Evolutionary conservation across 2,329 filamentous ascomycete genomes (phyloP).

Genomic region (Atkinsonella hypoxylon): DNA sequence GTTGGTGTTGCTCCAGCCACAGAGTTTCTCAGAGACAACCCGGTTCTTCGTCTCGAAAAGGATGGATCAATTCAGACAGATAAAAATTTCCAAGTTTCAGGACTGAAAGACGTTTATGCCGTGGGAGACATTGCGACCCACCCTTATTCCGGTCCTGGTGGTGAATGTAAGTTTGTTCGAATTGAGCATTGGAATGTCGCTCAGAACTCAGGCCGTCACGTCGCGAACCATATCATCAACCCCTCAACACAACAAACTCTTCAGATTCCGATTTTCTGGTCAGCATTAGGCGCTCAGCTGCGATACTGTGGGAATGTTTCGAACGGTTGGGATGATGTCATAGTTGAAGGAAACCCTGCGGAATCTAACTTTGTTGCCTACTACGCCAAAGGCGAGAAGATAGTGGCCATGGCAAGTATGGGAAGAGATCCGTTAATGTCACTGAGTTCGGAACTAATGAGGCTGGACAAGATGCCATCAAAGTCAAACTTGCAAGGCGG

Average conservation of each 20-base stretch:
- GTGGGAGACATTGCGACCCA: slow-evolving; percentile 93
- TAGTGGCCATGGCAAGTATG: slow-evolving; percentile 88
- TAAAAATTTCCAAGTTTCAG: slow-evolving; percentile 64
- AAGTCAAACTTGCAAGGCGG: slow-evolving; percentile 66
- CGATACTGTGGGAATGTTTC: slow-evolving; percentile 83
- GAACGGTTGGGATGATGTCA: slow-evolving; percentile 74
- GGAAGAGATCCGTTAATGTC: slow-evolving; percentile 76
- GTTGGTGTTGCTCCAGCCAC: slow-evolving; percentile 83
- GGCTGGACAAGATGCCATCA: slow-evolving; percentile 64
- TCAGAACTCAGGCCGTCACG: slow-evolving; percentile 77
- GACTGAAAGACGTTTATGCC: slow-evolving; percentile 75
- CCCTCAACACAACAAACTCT: slow-evolving; percentile 46
- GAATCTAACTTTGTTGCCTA: slow-evolving; percentile 79
- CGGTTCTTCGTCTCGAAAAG: slow-evolving; percentile 55
- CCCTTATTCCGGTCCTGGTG: slow-evolving; percentile 84
- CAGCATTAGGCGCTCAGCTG: slow-evolving; percentile 76
- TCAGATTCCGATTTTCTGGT: slow-evolving; percentile 97
- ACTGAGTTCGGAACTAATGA: slow-evolving; percentile 78
- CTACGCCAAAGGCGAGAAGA: slow-evolving; percentile 74
- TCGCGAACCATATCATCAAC: slow-evolving; percentile 64
- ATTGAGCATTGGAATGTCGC: slow-evolving; percentile 99
- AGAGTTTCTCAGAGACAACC: slow-evolving; percentile 64
- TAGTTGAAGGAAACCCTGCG: slow-evolving; percentile 65
- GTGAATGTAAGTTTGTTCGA: slow-evolving; percentile 58
- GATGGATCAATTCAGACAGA: slow-evolving; percentile 82